A percentile compares a stretch with the other conserved stretches of the same genome.
Evolutionary conservation across 306 rosid species (phyloP).

Genomic region (Dalbergia cultrata): DNA sequence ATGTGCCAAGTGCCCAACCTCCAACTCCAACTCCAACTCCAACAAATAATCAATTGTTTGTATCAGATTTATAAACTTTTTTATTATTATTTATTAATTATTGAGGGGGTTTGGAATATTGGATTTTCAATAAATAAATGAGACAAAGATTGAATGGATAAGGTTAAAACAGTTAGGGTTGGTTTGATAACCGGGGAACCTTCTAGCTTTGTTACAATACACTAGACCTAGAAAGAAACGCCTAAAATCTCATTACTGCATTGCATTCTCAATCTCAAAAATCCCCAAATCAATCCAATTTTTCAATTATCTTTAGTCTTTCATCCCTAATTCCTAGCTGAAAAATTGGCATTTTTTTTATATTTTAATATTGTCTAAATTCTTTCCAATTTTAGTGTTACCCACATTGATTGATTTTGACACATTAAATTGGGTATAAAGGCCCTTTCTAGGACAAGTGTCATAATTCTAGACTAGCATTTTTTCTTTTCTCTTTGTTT

Average conservation of each 20-base stretch:
- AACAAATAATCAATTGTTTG: neutral
- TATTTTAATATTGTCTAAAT: neutral
- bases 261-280: no score
- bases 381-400: slow-evolving; percentile 19
- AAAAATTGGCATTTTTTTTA: neutral
- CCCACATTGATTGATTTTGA: neutral
- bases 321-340: neutral
- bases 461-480: neutral
- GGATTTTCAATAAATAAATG: neutral
- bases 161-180: slow-evolving; percentile 38
- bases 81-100: no score
- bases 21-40: neutral
- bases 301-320: neutral
- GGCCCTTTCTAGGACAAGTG: slow-evolving; percentile 38
- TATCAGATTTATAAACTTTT: neutral
- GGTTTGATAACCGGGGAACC: slow-evolving; percentile 43
- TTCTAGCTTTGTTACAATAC: slow-evolving; percentile 49
- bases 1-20: neutral
- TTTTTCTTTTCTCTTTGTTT: neutral
- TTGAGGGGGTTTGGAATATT: no score
- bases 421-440: neutral
- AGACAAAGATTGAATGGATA: slow-evolving; percentile 39
- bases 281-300: neutral
- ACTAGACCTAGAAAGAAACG: slow-evolving; percentile 31
- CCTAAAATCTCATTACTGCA: slow-evolving; percentile 1